Evolutionary conservation across 2,329 filamentous ascomycete species (phyloP).

Genomic region (Madurella fahalii): DNA sequence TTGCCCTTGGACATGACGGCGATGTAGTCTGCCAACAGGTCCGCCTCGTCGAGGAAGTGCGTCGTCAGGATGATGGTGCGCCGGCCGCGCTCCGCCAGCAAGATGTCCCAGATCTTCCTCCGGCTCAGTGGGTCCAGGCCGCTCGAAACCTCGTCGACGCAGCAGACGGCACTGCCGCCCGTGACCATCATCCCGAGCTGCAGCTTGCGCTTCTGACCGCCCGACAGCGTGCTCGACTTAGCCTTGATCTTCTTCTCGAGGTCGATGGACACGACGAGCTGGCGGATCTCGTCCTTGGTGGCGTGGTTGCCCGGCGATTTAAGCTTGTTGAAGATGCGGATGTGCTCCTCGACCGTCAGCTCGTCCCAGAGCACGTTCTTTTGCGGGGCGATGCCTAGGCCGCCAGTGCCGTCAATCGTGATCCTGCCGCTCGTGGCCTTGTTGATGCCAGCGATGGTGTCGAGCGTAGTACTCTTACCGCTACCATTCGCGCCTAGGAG

Average conservation of each 20-base stretch:
- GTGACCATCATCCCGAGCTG: slow-evolving; percentile 95
- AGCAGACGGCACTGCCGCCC: slow-evolving; percentile 81
- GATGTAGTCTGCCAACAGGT: slow-evolving; percentile 83
- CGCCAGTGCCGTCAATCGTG: slow-evolving; percentile 70
- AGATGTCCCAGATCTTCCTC: slow-evolving; percentile 90
- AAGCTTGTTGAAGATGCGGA: slow-evolving; percentile 76
- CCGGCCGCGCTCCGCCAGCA: slow-evolving; percentile 75
- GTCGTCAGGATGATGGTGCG: slow-evolving; percentile 86
- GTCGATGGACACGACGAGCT: slow-evolving; percentile 68
- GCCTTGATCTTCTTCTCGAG: slow-evolving; percentile 70
- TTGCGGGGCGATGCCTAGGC: slow-evolving; percentile 83
- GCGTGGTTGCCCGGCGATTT: slow-evolving; percentile 61
- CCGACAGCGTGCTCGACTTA: slow-evolving; percentile 72
- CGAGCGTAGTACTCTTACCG: slow-evolving; percentile 85
- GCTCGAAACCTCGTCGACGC: slow-evolving; percentile 85
- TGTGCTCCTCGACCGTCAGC: slow-evolving; percentile 79
- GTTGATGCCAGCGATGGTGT: slow-evolving; percentile 80
- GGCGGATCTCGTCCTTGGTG: slow-evolving; percentile 53
- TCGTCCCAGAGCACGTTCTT: slow-evolving; percentile 94
- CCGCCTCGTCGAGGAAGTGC: slow-evolving; percentile 91
- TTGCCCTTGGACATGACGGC: slow-evolving; percentile 81
- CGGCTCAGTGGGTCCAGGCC: slow-evolving; percentile 83
- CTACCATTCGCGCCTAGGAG: slow-evolving; percentile 85
- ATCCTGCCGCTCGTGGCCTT: slow-evolving; percentile 73
- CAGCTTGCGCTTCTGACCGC: slow-evolving; percentile 87